Evolutionary conservation across 2,329 filamentous ascomycete genomes (phyloP).

Genomic region (Ascochyta viciae-villosae): DNA sequence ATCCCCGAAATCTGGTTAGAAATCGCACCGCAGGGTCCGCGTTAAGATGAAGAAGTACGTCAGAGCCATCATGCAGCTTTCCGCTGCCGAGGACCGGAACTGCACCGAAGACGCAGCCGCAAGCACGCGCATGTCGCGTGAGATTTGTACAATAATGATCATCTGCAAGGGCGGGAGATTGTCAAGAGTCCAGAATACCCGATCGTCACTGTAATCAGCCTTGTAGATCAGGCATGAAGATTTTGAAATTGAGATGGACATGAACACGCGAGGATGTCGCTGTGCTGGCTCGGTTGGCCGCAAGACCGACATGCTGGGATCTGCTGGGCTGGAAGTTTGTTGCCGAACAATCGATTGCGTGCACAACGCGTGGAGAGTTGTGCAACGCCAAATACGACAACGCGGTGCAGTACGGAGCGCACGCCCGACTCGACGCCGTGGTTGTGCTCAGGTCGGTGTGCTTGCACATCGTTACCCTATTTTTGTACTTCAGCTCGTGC

Average conservation of each 20-base stretch:
- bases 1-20: too few species aligned
- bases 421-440: not conserved
- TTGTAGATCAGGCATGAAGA: constrained; percentile 1
- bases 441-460: not conserved
- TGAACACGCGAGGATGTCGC: not conserved
- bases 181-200: constrained; percentile 1
- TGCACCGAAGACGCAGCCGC: too few species aligned
- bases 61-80: too few species aligned
- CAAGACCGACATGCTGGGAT: not conserved
- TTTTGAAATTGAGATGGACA: constrained; percentile 16
- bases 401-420: not conserved
- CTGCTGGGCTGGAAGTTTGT: too few species aligned
- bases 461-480: not conserved
- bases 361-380: constrained; percentile 6
- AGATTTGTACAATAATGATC: too few species aligned
- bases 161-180: too few species aligned
- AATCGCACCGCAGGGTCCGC: too few species aligned
- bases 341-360: not conserved
- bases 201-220: not conserved
- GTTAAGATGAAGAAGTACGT: too few species aligned
- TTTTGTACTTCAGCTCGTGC: constrained; percentile 8
- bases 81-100: too few species aligned
- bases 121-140: too few species aligned
- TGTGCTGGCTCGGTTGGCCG: not conserved
- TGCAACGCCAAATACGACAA: constrained; percentile 2